Evolutionary conservation across 208 protist genomes (phyloP), one percentile per base, ranked within the genome.

Genomic region (Leishmania braziliensis): DNA sequence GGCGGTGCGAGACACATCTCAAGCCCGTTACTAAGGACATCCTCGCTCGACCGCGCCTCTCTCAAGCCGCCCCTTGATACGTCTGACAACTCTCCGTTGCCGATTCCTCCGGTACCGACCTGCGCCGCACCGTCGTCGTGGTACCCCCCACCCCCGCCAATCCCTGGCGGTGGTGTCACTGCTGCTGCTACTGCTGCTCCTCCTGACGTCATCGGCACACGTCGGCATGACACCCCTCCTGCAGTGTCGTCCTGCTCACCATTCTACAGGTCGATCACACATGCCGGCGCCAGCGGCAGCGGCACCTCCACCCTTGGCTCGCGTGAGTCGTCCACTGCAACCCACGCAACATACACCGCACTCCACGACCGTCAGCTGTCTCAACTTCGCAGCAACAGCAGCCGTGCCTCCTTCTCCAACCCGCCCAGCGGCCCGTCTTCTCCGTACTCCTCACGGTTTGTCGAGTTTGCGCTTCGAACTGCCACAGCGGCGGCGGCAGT

Each of bases 371-470:
- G 39, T n/a, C 48, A 56, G 58, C 56, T 78, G 74, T 8, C 33
- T 65, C 53, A 23, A 6, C 48, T 66, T 26, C 23, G 66, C 51
- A 50, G 14, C 66, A 56, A 29, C 66, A 65, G 39, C 66, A 75
- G 77, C 9, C 43, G 4, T 23, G 54, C 43, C 76, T 48, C 75
- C 9, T 20, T 46, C 36, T n/a, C 16, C 71, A 62, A 6, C 1
- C 46, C 33, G 9, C 50, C 48, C 12, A n/a, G 53, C 14, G 23
- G 51, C 16, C 48, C 4, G 72, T 77, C 56, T 29, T 26, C 68
- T 58, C 29, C 56, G n/a, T n/a, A 58, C 68, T 43, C 80, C 56
- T 78, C 80, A 23, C 58, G 80, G 23, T 84, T 84, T 71, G 75
- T 84, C 12, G 80, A 76, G 56, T 84, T 75, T 3, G 80, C 48